These are phyloP conservation scores for Scutellospora calospora DNA, from an alignment of 371 early-diverging fungal genomes.

Conservation along the genomic window DNA sequence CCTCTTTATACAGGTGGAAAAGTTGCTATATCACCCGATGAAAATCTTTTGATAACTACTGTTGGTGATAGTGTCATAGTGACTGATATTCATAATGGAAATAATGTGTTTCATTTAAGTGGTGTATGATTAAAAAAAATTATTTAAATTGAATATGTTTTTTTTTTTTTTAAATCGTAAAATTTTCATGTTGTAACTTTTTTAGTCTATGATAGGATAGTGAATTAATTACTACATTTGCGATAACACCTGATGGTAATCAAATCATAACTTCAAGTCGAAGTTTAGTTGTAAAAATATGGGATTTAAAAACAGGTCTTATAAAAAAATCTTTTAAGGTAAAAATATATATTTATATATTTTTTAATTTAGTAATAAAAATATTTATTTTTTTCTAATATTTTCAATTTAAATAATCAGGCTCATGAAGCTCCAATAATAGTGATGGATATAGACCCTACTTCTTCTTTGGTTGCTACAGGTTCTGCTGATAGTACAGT, in stretches of 20 bases:
- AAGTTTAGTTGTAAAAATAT: slow-evolving; percentile 78
- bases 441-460: slow-evolving; percentile 88
- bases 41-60: slow-evolving; percentile 76
- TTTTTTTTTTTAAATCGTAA: background rate
- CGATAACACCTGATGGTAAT: slow-evolving; percentile 81
- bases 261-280: slow-evolving; percentile 85
- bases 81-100: slow-evolving; percentile 77
- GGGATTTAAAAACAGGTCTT: slow-evolving; percentile 78
- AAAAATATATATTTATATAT: slow-evolving; percentile 80
- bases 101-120: slow-evolving; percentile 68
- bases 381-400: background rate
- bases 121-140: slow-evolving; percentile 59
- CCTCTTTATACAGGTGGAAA: slow-evolving; percentile 96
- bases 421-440: slow-evolving; percentile 95
- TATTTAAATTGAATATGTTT: background rate
- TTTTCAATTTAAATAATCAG: slow-evolving; percentile 44
- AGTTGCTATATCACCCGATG: slow-evolving; percentile 76
- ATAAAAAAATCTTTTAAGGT: slow-evolving; percentile 75
- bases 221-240: slow-evolving; percentile 89
- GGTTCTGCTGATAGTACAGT: slow-evolving; percentile 97
- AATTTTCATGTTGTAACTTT: background rate
- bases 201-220: slow-evolving; percentile 64
- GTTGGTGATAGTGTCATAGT: slow-evolving; percentile 87
- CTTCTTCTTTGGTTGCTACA: slow-evolving; percentile 92
- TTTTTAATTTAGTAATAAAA: background rate